Evolutionary conservation across 148 eudicot species (phyloP).

Genomic region (Rhododendron vialii): DNA sequence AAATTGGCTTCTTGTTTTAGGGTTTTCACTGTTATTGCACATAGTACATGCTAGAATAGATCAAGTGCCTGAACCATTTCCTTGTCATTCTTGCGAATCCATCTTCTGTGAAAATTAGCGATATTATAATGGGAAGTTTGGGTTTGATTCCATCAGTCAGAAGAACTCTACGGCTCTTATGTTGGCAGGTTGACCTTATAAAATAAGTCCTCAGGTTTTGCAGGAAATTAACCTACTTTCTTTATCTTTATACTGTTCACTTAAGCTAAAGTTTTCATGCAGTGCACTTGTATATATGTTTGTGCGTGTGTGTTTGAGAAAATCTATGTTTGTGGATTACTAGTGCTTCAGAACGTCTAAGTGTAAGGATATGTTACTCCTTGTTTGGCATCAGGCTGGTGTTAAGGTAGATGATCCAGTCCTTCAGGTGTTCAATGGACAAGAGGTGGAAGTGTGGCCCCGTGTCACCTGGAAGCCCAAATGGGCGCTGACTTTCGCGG

Average conservation of each 20-base stretch:
- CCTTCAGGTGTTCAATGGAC: conserved; percentile 59
- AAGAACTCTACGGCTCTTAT: neutral
- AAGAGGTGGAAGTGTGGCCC: conserved; percentile 95
- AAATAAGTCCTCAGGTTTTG: neutral
- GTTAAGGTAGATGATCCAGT: conserved; percentile 66
- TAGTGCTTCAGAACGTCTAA: neutral
- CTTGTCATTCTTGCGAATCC: neutral
- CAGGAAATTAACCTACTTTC: neutral
- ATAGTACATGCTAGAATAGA: neutral
- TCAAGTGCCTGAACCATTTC: neutral
- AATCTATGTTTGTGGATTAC: neutral
- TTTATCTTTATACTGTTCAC: neutral
- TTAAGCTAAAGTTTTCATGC: neutral
- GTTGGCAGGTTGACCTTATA: neutral
- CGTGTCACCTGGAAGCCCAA: conserved; percentile 88
- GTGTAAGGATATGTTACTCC: neutral
- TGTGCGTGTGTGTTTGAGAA: neutral
- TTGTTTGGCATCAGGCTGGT: conserved; percentile 57
- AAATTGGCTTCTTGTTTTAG: neutral
- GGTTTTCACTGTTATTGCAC: neutral
- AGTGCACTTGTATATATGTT: neutral
- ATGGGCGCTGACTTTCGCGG: conserved; percentile 79
- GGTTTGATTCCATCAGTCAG: neutral
- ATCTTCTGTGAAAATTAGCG: neutral
- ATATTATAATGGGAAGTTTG: neutral